A percentile compares a stretch with the other conserved stretches of the same genome.
Evolutionary conservation across 2,329 filamentous ascomycete species (phyloP).

Genomic region (Neofusicoccum sp.): DNA sequence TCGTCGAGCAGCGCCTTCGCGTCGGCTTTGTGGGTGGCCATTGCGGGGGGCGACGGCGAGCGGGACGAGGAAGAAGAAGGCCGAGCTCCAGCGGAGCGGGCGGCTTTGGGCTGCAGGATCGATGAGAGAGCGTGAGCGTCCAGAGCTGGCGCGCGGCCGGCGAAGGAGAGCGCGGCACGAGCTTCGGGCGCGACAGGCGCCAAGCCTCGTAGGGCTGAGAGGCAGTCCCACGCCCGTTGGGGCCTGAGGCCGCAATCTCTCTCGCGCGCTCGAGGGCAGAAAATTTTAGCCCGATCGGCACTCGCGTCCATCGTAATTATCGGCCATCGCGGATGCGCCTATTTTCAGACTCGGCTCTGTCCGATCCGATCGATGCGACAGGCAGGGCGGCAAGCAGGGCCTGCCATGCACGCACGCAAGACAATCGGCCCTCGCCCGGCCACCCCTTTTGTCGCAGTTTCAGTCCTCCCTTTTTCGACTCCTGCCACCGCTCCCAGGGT

Average conservation of each 20-base stretch:
- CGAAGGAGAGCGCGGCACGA: slow-evolving; percentile 12
- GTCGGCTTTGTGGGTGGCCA: slow-evolving; percentile 69
- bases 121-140: neutral
- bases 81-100: neutral
- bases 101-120: neutral
- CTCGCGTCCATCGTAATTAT: no score
- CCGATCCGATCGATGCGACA: no score
- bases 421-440: no score
- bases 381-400: no score
- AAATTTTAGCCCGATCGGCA: neutral
- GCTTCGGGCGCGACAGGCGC: neutral
- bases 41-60: slow-evolving; percentile 26
- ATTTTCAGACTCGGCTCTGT: no score
- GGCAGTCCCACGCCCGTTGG: neutral
- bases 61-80: neutral
- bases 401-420: no score
- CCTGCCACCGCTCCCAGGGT: neutral
- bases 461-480: neutral
- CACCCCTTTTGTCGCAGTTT: neutral
- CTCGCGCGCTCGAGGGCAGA: neutral
- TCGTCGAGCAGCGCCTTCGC: slow-evolving; percentile 79
- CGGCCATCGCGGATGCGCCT: no score
- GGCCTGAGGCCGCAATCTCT: slow-evolving; percentile 1
- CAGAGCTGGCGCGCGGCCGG: neutral
- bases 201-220: slow-evolving; percentile 14